phyloP scores from a whole-genome alignment of 352 stramenopile genomes.

The Globisporangium takayamanum region DNA sequence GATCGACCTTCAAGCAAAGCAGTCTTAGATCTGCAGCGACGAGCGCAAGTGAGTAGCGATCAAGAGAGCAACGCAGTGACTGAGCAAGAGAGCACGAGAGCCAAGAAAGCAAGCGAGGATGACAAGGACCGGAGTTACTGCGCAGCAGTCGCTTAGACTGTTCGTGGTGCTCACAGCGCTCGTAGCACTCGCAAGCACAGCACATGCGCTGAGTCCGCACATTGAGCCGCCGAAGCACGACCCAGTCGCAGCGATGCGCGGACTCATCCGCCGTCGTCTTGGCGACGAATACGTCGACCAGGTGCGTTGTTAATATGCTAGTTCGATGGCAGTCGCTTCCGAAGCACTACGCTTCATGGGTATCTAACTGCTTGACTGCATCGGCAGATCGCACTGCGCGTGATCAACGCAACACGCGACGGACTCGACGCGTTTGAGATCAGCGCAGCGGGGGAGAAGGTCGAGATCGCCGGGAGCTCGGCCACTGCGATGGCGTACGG shows the following conservation, averaged over 20 bases:
- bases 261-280: constrained; percentile 52
- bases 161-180: constrained; percentile 17
- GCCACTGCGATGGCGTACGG: constrained; percentile 64
- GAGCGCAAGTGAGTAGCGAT: neutral
- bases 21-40: constrained; percentile 5
- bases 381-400: constrained; percentile 42
- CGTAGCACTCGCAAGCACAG: constrained; percentile 11
- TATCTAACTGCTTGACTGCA: neutral
- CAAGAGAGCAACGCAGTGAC: neutral
- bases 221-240: constrained; percentile 37
- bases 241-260: constrained; percentile 34
- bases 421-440: constrained; percentile 65
- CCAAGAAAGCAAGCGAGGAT: neutral
- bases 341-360: neutral
- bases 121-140: neutral
- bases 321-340: too few relatives aligned
- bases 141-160: constrained; percentile 1
- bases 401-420: constrained; percentile 30
- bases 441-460: constrained; percentile 29
- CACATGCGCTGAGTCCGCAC: constrained; percentile 10
- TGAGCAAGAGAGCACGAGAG: neutral
- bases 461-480: constrained; percentile 47
- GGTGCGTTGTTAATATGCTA: constrained; percentile 15
- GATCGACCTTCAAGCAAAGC: neutral
- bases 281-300: constrained; percentile 55